Conservation (phyloP, 805 yeast genomes). For the Kregervanrija delftensis region DNA sequence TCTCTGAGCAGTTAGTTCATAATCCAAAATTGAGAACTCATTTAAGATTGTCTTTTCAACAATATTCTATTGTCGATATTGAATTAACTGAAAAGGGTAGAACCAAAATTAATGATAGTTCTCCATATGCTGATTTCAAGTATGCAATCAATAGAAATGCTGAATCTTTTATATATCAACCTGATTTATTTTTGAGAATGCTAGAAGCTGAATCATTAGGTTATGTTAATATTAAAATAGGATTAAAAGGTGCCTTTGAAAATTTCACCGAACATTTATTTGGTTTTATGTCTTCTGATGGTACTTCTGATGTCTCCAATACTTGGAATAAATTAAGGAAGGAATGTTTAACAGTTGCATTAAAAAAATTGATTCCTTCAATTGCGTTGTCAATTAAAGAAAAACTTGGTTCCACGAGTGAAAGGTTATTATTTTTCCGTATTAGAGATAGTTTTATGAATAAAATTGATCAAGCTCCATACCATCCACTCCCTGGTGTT, state of each 20-base stretch:
- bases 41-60: conserved; percentile 55
- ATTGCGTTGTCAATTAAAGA: conserved; percentile 77
- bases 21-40: conserved; percentile 75
- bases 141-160: conserved; percentile 81
- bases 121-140: conserved; percentile 83
- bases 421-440: conserved; percentile 57
- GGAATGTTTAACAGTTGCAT: conserved; percentile 56
- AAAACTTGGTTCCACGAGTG: conserved; percentile 69
- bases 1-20: conserved; percentile 72
- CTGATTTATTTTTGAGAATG: conserved; percentile 84
- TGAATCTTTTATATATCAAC: conserved; percentile 63
- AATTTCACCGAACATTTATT: conserved; percentile 43
- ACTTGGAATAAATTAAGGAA: conserved; percentile 80
- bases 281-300: conserved; percentile 63
- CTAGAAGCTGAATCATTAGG: conserved; percentile 83
- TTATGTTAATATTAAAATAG: conserved; percentile 58
- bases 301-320: conserved; percentile 64
- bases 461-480: conserved; percentile 90
- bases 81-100: conserved; percentile 79
- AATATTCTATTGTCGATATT: conserved; percentile 63
- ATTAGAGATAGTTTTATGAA: conserved; percentile 64
- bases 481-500: conserved; percentile 68
- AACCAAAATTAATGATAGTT: conserved; percentile 67
- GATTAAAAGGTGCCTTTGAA: conserved; percentile 37
- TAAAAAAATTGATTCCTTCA: conserved; percentile 59